Evolutionary conservation across 75 land plant species (phyloP).

Genomic region (Pseudotsuga menziesii): DNA sequence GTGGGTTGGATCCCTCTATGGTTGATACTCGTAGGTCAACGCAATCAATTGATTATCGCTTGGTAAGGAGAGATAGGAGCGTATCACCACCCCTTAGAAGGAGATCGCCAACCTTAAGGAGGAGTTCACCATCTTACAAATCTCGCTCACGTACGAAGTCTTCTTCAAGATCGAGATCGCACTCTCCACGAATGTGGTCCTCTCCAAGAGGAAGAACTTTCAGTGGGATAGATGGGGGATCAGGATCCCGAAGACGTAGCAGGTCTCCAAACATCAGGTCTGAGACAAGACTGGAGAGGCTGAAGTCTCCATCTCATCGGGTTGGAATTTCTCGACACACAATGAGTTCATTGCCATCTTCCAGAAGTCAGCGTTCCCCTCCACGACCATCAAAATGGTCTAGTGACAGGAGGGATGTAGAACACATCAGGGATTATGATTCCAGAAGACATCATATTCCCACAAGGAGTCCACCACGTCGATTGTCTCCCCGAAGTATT

Average conservation of each 20-base stretch:
- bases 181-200: conserved; percentile 28
- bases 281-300: conserved; percentile 19
- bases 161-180: conserved; percentile 34
- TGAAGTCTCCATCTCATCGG: conserved; percentile 22
- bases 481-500: conserved; percentile 31
- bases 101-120: neutral
- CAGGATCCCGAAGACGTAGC: conserved; percentile 7
- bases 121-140: neutral
- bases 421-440: conserved; percentile 28
- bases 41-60: conserved; percentile 5
- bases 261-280: conserved; percentile 32
- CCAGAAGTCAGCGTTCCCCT: conserved; percentile 42
- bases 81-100: conserved; percentile 26
- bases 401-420: conserved; percentile 34
- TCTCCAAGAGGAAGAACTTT: conserved; percentile 32
- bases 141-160: conserved; percentile 22
- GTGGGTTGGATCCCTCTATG: conserved; percentile 6
- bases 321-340: conserved; percentile 22
- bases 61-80: conserved; percentile 24
- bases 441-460: conserved; percentile 10
- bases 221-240: conserved; percentile 7
- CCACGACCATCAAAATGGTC: conserved; percentile 49
- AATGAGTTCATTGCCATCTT: conserved; percentile 22
- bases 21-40: conserved; percentile 8
- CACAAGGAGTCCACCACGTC: conserved; percentile 31